phyloP scores from a whole-genome alignment of 163 green algal species.

The Prototheca wickerhamii region DNA sequence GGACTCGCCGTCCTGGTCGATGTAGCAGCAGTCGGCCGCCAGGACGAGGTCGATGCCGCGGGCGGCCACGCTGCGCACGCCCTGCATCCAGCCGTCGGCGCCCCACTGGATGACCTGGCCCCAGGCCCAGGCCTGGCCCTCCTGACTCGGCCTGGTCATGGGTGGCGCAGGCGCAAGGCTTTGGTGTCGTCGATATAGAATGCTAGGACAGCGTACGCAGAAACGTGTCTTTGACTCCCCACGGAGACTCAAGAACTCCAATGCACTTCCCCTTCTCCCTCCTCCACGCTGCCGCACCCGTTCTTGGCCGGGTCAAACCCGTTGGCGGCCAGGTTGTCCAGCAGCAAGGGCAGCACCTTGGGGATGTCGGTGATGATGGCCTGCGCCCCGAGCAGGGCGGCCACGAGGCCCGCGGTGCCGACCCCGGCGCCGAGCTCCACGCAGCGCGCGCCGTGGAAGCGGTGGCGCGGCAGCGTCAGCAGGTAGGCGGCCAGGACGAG shows the following conservation, averaged over 20 bases:
- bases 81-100: conserved; percentile 23
- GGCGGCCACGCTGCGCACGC: conserved; percentile 15
- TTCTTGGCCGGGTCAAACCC: conserved; percentile 17
- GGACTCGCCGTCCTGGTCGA: conserved; percentile 51
- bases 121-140: conserved; percentile 24
- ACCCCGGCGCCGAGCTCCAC: conserved; percentile 72
- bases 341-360: conserved; percentile 45
- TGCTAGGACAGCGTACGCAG: too few relatives aligned
- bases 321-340: conserved; percentile 51
- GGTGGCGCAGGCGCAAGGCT: background rate
- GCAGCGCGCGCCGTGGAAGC: conserved; percentile 29
- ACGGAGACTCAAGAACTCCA: too few relatives aligned
- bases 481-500: conserved; percentile 62
- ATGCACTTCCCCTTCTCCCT: background rate
- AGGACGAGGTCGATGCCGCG: conserved; percentile 41
- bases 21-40: conserved; percentile 62
- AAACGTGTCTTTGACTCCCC: too few relatives aligned
- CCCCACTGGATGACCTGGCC: conserved; percentile 54
- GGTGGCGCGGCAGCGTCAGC: background rate
- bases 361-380: conserved; percentile 37
- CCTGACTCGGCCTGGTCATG: background rate
- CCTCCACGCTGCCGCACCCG: background rate
- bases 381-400: conserved; percentile 52
- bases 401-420: conserved; percentile 52
- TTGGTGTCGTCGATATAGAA: background rate